phyloP scores from a whole-genome alignment of 352 stramenopile species.

The Pythium graminicola region DNA sequence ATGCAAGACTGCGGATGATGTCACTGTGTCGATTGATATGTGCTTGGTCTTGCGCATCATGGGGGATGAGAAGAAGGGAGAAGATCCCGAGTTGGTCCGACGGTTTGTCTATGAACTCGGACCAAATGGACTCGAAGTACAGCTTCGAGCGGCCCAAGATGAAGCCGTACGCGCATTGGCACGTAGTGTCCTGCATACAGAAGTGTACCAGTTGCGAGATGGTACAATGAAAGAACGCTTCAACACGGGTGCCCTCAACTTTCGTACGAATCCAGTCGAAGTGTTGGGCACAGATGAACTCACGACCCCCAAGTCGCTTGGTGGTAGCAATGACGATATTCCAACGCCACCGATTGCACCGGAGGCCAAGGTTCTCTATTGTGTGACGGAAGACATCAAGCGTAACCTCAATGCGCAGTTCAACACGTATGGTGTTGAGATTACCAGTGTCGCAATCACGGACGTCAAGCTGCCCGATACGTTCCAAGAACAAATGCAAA shows the following conservation, averaged over 20 bases:
- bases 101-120: constrained; percentile 88
- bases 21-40: constrained; percentile 84
- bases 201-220: constrained; percentile 82
- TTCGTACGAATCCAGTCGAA: constrained; percentile 13
- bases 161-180: constrained; percentile 74
- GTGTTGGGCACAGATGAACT: constrained; percentile 17
- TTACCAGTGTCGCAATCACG: constrained; percentile 60
- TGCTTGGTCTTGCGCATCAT: constrained; percentile 87
- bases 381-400: constrained; percentile 61
- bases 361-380: constrained; percentile 32
- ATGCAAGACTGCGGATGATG: constrained; percentile 86
- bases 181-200: constrained; percentile 81
- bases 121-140: constrained; percentile 74
- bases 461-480: constrained; percentile 51
- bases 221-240: constrained; percentile 63
- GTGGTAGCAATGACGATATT: constrained; percentile 12
- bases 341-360: constrained; percentile 10
- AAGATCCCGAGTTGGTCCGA: constrained; percentile 78
- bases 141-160: constrained; percentile 76
- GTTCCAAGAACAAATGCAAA: constrained; percentile 64
- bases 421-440: constrained; percentile 64
- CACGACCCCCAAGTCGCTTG: constrained; percentile 21
- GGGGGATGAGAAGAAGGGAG: constrained; percentile 70
- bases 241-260: constrained; percentile 41
- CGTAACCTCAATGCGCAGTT: constrained; percentile 61